Evolutionary conservation across 371 early-diverging fungal species (phyloP).

Genomic region (Quaeritorhiza haematococci): DNA sequence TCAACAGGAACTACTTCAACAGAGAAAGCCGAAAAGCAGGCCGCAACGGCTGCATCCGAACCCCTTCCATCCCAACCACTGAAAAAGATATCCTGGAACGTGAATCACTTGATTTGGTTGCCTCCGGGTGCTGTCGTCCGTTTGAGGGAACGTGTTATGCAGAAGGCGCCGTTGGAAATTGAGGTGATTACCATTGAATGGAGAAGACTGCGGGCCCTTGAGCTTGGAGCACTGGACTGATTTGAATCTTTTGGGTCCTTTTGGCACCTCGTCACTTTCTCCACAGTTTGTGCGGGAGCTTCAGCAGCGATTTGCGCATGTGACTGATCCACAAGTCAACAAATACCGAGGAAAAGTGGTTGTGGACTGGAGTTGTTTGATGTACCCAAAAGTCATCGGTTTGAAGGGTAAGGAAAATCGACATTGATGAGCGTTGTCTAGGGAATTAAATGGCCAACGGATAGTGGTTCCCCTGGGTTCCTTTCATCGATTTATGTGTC

Average conservation of each 20-base stretch:
- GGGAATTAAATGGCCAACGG: no score
- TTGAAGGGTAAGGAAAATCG: slow-evolving; percentile 22
- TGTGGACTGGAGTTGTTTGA: slow-evolving; percentile 28
- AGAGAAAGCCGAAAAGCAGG: not conserved
- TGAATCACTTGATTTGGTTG: slow-evolving; percentile 41
- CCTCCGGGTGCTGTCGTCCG: slow-evolving; percentile 33
- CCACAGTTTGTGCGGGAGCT: slow-evolving; percentile 33
- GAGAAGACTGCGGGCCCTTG: not conserved
- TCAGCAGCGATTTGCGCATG: slow-evolving; percentile 33
- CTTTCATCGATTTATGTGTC: not conserved
- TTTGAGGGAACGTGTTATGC: slow-evolving; percentile 32
- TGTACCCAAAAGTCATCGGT: slow-evolving; percentile 43
- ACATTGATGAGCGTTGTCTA: not conserved
- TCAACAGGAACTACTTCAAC: not conserved
- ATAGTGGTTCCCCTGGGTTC: no score
- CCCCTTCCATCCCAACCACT: slow-evolving; percentile 8
- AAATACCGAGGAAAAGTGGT: slow-evolving; percentile 33
- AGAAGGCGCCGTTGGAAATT: slow-evolving; percentile 30
- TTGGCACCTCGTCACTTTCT: not conserved
- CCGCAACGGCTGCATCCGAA: not conserved
- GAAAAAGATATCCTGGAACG: not conserved
- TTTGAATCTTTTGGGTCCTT: no score
- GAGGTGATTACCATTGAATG: slow-evolving; percentile 24
- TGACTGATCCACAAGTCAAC: slow-evolving; percentile 27
- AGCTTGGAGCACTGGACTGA: no score